Evolutionary conservation across 2,329 filamentous ascomycete species (phyloP).

Genomic region (Ilyonectria mors-panacis): DNA sequence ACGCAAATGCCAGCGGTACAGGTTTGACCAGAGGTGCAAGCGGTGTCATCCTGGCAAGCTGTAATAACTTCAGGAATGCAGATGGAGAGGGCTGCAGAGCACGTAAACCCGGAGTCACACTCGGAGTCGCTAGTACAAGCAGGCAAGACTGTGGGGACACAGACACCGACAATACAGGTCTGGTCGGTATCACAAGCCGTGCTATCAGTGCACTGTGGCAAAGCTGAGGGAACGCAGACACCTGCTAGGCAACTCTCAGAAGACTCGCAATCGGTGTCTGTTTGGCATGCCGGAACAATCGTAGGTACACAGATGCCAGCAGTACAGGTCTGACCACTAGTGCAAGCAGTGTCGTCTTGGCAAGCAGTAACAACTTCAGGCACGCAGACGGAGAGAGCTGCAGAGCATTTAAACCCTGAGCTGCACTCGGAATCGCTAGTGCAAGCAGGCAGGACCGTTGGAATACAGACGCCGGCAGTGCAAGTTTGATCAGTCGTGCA

Average conservation of each 20-base stretch:
- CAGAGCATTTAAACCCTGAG: conserved; percentile 10
- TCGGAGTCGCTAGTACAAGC: conserved; percentile 11
- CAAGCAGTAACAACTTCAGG: conserved; percentile 10
- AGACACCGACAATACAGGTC: conserved; percentile 7
- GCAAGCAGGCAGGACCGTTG: conserved; percentile 15
- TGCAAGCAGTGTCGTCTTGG: conserved; percentile 5
- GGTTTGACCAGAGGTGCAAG: conserved; percentile 5
- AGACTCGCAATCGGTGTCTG: not conserved
- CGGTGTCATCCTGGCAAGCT: not conserved
- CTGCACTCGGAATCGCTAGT: not conserved
- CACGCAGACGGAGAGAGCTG: conserved; percentile 11
- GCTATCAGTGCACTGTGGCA: not conserved
- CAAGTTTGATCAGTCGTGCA: conserved; percentile 13
- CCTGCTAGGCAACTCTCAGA: not conserved
- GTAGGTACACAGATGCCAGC: conserved; percentile 15
- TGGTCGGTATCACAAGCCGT: conserved; percentile 1
- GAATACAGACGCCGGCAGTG: conserved; percentile 18
- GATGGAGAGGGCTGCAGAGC: not conserved
- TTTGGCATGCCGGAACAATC: conserved; percentile 1
- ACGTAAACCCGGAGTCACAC: not conserved
- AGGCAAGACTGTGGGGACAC: conserved; percentile 11
- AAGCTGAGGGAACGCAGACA: not conserved
- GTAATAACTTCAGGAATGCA: conserved; percentile 15
- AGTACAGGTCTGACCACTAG: conserved; percentile 12
- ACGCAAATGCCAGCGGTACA: conserved; percentile 24